Base-by-base conservation (phyloP, 2,329 filamentous ascomycete genomes). In the Fusarium mexicanum region DNA sequence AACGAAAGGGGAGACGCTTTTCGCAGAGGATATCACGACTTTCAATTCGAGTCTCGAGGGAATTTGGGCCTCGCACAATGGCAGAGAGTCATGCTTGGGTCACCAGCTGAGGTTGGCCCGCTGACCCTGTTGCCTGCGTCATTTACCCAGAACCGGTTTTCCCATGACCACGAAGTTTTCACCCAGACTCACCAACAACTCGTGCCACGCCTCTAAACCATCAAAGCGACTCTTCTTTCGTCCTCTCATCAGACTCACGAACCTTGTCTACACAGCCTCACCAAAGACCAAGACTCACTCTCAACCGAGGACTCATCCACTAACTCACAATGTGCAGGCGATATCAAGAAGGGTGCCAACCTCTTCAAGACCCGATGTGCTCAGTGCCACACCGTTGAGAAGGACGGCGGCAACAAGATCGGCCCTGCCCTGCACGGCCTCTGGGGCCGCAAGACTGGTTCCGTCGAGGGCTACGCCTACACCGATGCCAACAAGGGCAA, bases 401-500 rank as follows among this genome's bases (percentile, higher is more conserved):
- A 89, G 76, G 93, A 90, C 81, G 96, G 96, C 87, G 91, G 91
- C 87, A 97, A 98, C 94, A 98, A 98, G 92, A 94, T 98, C 86
- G 96, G 96, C 84, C 96, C 96, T 82, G 95, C 95, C 84, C 92
- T 99, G 81, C 91, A 97, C 92, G 96, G 96, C 84, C 94, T 99
- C 79, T 99, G 98, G 85, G 96, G 96, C 86, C 96, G 96, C 85
- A 93, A 98, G 90, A 94, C 94, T 76, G 96, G 96, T 81, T 90
- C 92, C 84, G 94, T 97, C 80, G 93, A 94, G 53, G 96, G 96
- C 78, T 99, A 93, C 91, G 88, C 94, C 83, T 99, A 98, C 92
- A 98, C 96, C 86, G 96, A 99, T 84, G 96, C 96, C 91, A 99
- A 99, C 94, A 98, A 98, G 93, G 88, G 93, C 83, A 97, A 97